Evolutionary conservation across 140 eudicot species (phyloP), one percentile per base, ranked within the genome.

Genomic region (Ambrosia hybrid): DNA sequence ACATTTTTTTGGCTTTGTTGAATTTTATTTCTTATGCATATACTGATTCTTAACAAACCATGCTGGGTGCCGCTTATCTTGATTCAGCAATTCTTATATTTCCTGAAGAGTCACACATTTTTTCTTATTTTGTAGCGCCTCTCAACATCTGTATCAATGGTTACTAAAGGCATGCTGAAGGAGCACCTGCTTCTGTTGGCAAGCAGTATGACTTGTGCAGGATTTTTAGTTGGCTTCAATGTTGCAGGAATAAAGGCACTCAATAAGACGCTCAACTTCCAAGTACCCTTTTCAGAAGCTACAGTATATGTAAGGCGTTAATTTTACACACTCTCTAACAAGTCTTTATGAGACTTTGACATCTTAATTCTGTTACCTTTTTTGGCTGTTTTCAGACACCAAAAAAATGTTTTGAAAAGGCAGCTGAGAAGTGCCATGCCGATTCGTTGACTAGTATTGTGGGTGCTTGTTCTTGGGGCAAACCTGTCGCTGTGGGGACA

Each of bases 381-480:
- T 12, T 12, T 53, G 26, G 17, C 46, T 58, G 61, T 52, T 15
- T 52, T 34, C 75, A 95, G 97, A 91, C 99, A 51, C 99, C 99
- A 16, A 82, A 91, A 78, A 86, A 78, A 71, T 86, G 95, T 79
- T 95, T 95, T 80, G 99, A 95, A 65, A 95, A 78, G 75, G 97
- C 99, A 30, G 97, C 99, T 66, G 97, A 95, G 65, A 95, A 95
- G 81, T 85, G 99, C 80, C 96, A 95, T 69, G 74, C 83, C 48
- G 99, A 95, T 78, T 77, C 89, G 34, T 69, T 95, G 74, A 71
- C 97, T 1, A 91, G 99, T 82, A 88, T 95, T 9, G 99, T 95
- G 73, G 99, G 87, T 49, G 87, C 99, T 65, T 95, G 99, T 84
- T 89, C 97, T 6, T 95, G 99, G 99, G 99, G 99, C 1, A 95